A percentile compares a stretch with the other conserved stretches of the same genome.
These are phyloP conservation scores for Neopestalotiopsis rosae DNA, from an alignment of 2,329 filamentous ascomycete species.

Conservation along the genomic window DNA sequence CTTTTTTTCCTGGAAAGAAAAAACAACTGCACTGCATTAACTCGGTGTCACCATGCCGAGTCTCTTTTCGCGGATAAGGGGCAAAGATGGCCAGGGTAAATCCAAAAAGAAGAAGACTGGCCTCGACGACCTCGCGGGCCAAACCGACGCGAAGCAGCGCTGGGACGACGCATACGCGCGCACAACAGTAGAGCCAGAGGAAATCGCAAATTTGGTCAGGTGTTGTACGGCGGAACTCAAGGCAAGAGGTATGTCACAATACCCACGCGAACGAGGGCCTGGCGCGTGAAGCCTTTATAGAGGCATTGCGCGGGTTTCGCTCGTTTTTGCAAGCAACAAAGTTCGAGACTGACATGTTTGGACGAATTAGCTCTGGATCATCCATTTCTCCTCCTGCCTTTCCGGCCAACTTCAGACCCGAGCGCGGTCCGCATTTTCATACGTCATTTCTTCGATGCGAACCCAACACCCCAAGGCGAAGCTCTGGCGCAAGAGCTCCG, in stretches of 20 bases:
- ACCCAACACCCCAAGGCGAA: conserved; percentile 70
- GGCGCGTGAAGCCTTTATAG: background rate
- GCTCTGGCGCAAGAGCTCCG: conserved; percentile 83
- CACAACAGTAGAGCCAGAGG: conserved; percentile 82
- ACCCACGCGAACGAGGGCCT: background rate
- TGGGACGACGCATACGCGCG: conserved; percentile 91
- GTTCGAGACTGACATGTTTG: conserved; percentile 15
- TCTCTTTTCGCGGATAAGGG: conserved; percentile 71
- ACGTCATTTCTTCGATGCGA: conserved; percentile 84
- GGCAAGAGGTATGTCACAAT: conserved; percentile 76
- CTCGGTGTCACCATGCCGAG: conserved; percentile 53
- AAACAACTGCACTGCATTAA: background rate
- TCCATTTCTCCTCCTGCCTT: conserved; percentile 92
- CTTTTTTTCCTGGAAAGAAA: background rate
- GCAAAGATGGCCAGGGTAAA: conserved; percentile 70
- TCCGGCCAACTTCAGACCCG: conserved; percentile 90
- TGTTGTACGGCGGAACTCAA: conserved; percentile 92
- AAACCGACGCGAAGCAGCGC: conserved; percentile 70
- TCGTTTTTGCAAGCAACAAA: background rate
- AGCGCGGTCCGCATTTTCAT: conserved; percentile 92
- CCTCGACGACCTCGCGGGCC: conserved; percentile 53
- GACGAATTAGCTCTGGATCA: conserved; percentile 74
- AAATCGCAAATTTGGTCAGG: conserved; percentile 85
- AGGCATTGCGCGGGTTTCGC: background rate
- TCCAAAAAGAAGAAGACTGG: conserved; percentile 70